Base-by-base conservation (phyloP, 805 yeast species). In the Wickerhamiella spandovensis region DNA sequence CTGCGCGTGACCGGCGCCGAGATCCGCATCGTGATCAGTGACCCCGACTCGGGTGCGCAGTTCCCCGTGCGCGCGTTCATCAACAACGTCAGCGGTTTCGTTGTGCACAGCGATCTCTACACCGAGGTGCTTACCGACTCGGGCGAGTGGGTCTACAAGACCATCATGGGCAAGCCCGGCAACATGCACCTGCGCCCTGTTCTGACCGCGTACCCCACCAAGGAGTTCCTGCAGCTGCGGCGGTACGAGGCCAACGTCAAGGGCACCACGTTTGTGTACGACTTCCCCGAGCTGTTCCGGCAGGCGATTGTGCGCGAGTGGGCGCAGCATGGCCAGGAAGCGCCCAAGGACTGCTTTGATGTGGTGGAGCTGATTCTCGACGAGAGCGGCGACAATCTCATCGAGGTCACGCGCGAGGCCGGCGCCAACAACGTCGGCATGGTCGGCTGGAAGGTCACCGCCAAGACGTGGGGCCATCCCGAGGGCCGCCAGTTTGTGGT, bases 211-310 rank as follows among this genome's bases (percentile, higher is more conserved):
- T 94, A 92, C 66, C 95, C 97, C 52, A 95, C 94, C 30, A 92
- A 92, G 74, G 98, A 92, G 71, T 89, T 95, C 72, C 76, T 92
- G 63, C 98, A 92, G 73, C 97, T 97, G 61, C 92, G 92, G 71
- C 87, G 99, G 72, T 94, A 94, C 75, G 85, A 83, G 73, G 99
- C 99, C 47, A 97, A 92, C 69, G 76, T 86, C 61, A 84, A 92
- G 89, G 98, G 98, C 56, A 92, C 99, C 18, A 89, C 98, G 10
- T 92, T 87, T 64, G 96, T 87, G 47, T 92, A 94, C 64, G 99
- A 92, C 69, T 94, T 92, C 92, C 98, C 99, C 48, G 98, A 92
- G 67, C 72, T 92, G 62, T 92, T 94, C 83, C 85, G 89, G 62
- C 97, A 92, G 72, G 95, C 96, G 38, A 76, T 85, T 38, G 67